These are phyloP conservation scores for Jatropha curcas DNA, from an alignment of 345 rosid genomes.

Conservation along the genomic window DNA sequence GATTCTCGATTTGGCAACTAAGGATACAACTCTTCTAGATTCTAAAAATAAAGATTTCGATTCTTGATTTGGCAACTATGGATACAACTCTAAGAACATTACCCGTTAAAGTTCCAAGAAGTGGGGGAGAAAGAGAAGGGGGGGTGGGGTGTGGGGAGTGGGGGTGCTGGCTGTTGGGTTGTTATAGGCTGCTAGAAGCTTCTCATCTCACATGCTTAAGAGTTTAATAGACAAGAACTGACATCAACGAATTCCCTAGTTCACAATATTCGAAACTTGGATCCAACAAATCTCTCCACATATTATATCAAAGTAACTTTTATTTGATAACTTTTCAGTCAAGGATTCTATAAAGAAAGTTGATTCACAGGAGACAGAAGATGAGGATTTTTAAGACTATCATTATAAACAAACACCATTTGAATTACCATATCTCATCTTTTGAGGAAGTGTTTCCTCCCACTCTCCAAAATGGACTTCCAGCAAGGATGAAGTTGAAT, in stretches of 20 bases:
- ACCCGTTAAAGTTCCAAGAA: not conserved
- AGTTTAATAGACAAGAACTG: not conserved
- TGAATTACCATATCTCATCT: not conserved
- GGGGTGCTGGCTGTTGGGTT: not conserved
- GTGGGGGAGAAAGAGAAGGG: not conserved
- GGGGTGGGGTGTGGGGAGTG: too few species aligned
- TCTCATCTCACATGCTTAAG: not conserved
- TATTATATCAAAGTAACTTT: not conserved
- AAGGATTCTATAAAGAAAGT: not conserved
- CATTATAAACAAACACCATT: not conserved
- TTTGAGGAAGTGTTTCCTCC: not conserved
- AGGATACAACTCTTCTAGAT: too few species aligned
- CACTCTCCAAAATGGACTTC: not conserved
- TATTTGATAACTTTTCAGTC: not conserved
- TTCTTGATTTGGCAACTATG: too few species aligned
- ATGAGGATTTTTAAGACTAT: not conserved
- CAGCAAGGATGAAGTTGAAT: not conserved
- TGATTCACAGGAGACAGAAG: not conserved
- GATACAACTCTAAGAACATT: not conserved
- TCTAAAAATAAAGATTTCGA: too few species aligned
- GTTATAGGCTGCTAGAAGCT: not conserved
- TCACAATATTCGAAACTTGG: not conserved
- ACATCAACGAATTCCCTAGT: not conserved
- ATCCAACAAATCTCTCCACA: not conserved
- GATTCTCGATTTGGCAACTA: too few species aligned